These are phyloP conservation scores for Kluyveromyces siamensis DNA, from an alignment of 805 yeast genomes.

Conservation along the genomic window DNA sequence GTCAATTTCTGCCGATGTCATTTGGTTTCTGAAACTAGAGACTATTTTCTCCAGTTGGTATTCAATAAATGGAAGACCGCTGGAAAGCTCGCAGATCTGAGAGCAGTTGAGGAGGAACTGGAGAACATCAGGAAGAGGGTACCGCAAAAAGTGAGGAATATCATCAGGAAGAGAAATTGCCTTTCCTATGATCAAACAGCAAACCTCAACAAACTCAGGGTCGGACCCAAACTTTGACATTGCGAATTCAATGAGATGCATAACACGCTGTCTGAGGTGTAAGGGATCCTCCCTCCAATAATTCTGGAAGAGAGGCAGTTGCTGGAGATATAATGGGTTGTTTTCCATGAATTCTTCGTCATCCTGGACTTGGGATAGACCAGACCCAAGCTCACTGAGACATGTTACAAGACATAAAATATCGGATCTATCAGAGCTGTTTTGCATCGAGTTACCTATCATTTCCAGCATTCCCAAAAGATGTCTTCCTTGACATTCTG, in stretches of 20 bases:
- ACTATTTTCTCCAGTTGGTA: conserved; percentile 38
- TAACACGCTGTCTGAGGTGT: conserved; percentile 34
- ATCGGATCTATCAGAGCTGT: conserved; percentile 33
- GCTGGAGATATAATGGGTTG: conserved; percentile 15
- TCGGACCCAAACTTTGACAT: conserved; percentile 31
- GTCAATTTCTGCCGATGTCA: conserved; percentile 29
- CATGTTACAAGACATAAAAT: conserved; percentile 50
- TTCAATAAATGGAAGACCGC: conserved; percentile 36
- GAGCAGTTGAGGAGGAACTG: conserved; percentile 19
- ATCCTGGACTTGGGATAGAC: conserved; percentile 49
- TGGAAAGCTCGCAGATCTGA: conserved; percentile 20
- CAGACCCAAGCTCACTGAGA: conserved; percentile 63
- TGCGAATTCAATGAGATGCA: conserved; percentile 36
- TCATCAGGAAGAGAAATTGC: conserved; percentile 19
- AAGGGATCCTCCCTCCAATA: conserved; percentile 46
- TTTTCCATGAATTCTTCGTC: conserved; percentile 24
- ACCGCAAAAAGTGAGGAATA: conserved; percentile 25
- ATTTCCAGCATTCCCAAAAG: conserved; percentile 27
- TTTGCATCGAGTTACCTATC: conserved; percentile 18
- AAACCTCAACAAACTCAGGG: conserved; percentile 48
- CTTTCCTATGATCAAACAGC: conserved; percentile 46
- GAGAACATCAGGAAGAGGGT: conserved; percentile 21
- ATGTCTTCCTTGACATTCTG: conserved; percentile 34
- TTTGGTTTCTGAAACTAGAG: conserved; percentile 27
- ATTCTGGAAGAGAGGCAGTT: conserved; percentile 20